Evolutionary conservation across 169 alveolate genomes (phyloP).

Genomic region (Neospora caninum): DNA sequence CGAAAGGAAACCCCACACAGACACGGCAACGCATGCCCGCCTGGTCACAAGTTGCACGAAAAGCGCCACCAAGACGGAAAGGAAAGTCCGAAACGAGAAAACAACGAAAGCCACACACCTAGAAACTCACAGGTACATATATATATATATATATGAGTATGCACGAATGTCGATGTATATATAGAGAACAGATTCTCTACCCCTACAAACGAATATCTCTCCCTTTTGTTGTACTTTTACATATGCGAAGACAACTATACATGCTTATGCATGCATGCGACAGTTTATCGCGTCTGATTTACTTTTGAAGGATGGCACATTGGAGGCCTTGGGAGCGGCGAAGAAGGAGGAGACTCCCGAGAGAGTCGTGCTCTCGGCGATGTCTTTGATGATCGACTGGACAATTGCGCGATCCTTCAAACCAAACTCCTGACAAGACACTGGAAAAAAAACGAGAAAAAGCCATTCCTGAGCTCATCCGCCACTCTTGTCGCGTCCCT

Average conservation of each 20-base stretch:
- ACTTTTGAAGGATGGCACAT: constrained; percentile 3
- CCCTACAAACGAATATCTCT: no score
- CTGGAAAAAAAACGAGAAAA: no score
- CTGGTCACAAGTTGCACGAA: no score
- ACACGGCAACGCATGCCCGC: no score
- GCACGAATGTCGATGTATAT: no score
- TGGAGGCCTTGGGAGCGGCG: constrained; percentile 10
- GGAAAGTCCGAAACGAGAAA: no score
- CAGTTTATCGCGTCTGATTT: neutral
- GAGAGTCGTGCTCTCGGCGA: neutral
- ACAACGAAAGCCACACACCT: no score
- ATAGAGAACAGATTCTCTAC: no score
- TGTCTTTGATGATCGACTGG: constrained; percentile 19
- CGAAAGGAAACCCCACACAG: neutral
- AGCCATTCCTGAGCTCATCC: no score
- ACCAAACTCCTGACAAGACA: constrained; percentile 26
- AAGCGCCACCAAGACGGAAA: no score
- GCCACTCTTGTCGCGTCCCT: no score
- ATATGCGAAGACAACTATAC: neutral
- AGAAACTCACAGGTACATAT: neutral
- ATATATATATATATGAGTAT: neutral
- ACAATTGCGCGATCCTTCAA: constrained; percentile 26
- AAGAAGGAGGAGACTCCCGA: constrained; percentile 3
- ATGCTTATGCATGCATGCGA: neutral
- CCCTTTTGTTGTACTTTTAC: neutral